A percentile compares a stretch with the other conserved stretches of the same genome.
Conservation (phyloP, 805 yeast genomes). For the Monosporozyma servazzii region DNA sequence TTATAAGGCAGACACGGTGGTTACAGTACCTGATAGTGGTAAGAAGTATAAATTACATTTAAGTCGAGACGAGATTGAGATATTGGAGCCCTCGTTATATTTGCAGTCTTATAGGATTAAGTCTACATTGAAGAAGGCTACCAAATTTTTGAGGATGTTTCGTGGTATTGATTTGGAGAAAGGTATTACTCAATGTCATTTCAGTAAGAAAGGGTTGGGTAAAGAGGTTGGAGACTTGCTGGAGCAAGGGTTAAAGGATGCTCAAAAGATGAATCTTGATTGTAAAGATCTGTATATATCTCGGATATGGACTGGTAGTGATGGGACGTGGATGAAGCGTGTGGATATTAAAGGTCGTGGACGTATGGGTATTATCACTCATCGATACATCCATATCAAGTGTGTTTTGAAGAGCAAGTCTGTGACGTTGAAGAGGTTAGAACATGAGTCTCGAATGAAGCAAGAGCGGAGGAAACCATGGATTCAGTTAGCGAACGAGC, state of each 20-base stretch:
- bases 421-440: slow-evolving; percentile 51
- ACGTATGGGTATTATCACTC: slow-evolving; percentile 68
- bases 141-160: slow-evolving; percentile 65
- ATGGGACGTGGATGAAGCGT: slow-evolving; percentile 64
- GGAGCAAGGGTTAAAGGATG: slow-evolving; percentile 62
- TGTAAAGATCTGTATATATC: slow-evolving; percentile 59
- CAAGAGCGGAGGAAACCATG: slow-evolving; percentile 44
- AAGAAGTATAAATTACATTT: slow-evolving; percentile 48
- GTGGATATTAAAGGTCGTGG: slow-evolving; percentile 86
- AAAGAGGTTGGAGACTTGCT: slow-evolving; percentile 70
- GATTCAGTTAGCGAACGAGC: slow-evolving; percentile 36
- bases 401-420: slow-evolving; percentile 58
- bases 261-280: slow-evolving; percentile 48
- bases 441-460: slow-evolving; percentile 47
- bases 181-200: slow-evolving; percentile 90
- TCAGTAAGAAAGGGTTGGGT: slow-evolving; percentile 69
- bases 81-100: slow-evolving; percentile 82
- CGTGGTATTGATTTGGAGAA: slow-evolving; percentile 59
- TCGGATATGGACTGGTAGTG: slow-evolving; percentile 88
- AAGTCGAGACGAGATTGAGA: slow-evolving; percentile 56
- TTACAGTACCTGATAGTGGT: slow-evolving; percentile 35
- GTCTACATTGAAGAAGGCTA: slow-evolving; percentile 83
- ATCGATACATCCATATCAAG: slow-evolving; percentile 72
- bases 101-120: slow-evolving; percentile 73
- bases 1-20: slow-evolving; percentile 52